Evolutionary conservation across 331 rosid genomes (phyloP), one percentile per base, ranked within the genome.

Genomic region (Arachis monticola): DNA sequence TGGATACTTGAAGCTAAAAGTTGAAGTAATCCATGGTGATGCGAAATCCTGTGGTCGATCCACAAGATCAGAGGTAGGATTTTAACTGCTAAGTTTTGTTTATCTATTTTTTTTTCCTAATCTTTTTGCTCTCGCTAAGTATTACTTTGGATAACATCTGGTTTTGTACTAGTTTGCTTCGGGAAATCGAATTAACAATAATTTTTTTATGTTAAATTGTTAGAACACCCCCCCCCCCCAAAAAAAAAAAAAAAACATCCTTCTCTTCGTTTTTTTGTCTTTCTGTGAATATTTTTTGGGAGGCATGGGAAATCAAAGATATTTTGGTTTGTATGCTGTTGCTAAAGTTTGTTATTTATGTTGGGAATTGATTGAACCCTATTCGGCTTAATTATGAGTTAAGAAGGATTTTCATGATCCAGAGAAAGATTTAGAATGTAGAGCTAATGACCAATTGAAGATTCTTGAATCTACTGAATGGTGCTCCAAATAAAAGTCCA

Each of bases 11-110:
- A 61, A 6, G 56, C 62, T 77, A 67, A 63, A 57, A 7, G n/a
- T 78, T 45, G 47, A 52, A 65, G 10, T 67, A 59, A 30, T 55
- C 27, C 74, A 10, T 56, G 51, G 70, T 65, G 75, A 83, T 88
- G 91, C 81, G 71, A 27, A 85, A 64, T 70, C 67, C 89, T 41
- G 82, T 70, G 83, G 85, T 77, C 75, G 91, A 89, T 78, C 83
- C 78, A 60, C 92, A 77, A 83, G 89, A 93, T 88, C 93, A 74
- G 84, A 85, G 88, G 97, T 78, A 3, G 27, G 59, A 35, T 82
- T 68, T 10, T 11, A 10, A 11, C 14, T 50, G 56, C n/a, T 44
- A 44, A 8, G 2, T 74, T 55, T 66, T 35, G 70, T 70, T 68
- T 48, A 0, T 42, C 47, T 13, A 3, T 27, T 41, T 6, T n/a